Evolutionary conservation across 768 basidiomycete genomes (phyloP), one percentile per base, ranked within the genome.

Genomic region (Psilocybe tampanensis): DNA sequence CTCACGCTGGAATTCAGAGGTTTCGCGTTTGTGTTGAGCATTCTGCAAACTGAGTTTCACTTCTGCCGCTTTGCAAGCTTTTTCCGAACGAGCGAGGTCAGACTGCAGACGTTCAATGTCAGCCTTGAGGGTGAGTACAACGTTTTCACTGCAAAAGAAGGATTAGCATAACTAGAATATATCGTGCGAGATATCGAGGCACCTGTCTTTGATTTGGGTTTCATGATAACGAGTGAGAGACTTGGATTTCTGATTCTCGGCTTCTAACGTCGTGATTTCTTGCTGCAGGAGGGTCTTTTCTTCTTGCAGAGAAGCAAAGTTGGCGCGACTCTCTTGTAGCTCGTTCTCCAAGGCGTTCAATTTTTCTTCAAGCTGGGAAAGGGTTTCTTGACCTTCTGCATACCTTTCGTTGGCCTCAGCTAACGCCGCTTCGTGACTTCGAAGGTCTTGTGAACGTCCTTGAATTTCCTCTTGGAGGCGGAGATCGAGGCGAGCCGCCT

Each of bases 21-120:
- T 75, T 52, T 84, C 81, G 44, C 89, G 84, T 58, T 86, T 86
- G 55, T 88, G 86, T 54, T 92, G 88, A 8, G 84, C 81, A 19
- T 73, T 72, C 64, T 85, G 85, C 52, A 92, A 71, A 49, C 82
- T 82, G 50, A 90, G 77, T 55, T 84, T 85, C 52, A 89, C 80
- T 66, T 91, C 86, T 0, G 86, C 83, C 9, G 81, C 74, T 63
- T 86, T 86, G 33, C 78, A 75, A 7, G 77, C 71, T 64, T 86
- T 85, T 61, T 89, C 85, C 23, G 80, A 77, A 42, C 72, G 76
- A n/a, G 78, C 73, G 19, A 85, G 68, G 50, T 81, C 78, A 52
- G 71, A 64, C 44, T 76, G 78, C 24, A 74, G 67, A 44, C 70
- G 71, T 70, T 79, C 68, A 68, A 79, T 60, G 59, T 82, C 66